Evolutionary conservation across 1,139 yeast genomes (phyloP).

Genomic region (Williopsis jadinii): DNA sequence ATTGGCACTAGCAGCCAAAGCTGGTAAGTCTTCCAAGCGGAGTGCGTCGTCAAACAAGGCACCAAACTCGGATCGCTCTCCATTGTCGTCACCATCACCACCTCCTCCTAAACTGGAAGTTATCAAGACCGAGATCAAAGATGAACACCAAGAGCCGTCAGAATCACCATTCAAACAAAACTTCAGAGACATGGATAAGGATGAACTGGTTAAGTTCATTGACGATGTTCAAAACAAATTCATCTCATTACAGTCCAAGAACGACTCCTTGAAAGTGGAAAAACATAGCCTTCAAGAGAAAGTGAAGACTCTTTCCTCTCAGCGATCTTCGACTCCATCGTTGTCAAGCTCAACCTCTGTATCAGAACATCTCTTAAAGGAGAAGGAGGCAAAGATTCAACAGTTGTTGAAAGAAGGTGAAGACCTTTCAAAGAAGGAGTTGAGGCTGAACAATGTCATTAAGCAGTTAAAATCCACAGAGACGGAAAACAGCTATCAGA

Average conservation of each 20-base stretch:
- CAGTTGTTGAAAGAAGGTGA: slow-evolving; percentile 76
- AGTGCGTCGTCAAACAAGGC: slow-evolving; percentile 1
- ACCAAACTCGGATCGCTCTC: not conserved
- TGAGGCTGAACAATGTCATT: slow-evolving; percentile 60
- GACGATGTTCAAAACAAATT: slow-evolving; percentile 15
- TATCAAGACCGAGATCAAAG: slow-evolving; percentile 4
- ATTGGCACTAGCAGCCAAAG: slow-evolving; percentile 71
- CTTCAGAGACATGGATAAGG: slow-evolving; percentile 10
- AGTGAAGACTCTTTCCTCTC: slow-evolving; percentile 5
- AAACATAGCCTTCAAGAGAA: slow-evolving; percentile 15
- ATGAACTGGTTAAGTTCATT: slow-evolving; percentile 19
- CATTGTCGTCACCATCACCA: not conserved
- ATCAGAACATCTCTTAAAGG: slow-evolving; percentile 17
- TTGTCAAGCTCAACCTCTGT: slow-evolving; percentile 9
- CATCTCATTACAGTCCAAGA: slow-evolving; percentile 9
- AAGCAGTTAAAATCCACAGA: slow-evolving; percentile 54
- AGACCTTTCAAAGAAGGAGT: slow-evolving; percentile 65
- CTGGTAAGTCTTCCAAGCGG: slow-evolving; percentile 21
- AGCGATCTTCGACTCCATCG: slow-evolving; percentile 1
- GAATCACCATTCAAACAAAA: slow-evolving; percentile 16
- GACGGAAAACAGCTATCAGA: slow-evolving; percentile 39
- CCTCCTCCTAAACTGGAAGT: not conserved
- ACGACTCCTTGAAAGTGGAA: slow-evolving; percentile 12
- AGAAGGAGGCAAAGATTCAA: slow-evolving; percentile 27
- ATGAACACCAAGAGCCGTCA: not conserved